Percentiles rank a stretch among this genome's conserved stretches.
phyloP scores from a whole-genome alignment of 2,329 filamentous ascomycete species.

The Zymoseptoria passerinii region DNA sequence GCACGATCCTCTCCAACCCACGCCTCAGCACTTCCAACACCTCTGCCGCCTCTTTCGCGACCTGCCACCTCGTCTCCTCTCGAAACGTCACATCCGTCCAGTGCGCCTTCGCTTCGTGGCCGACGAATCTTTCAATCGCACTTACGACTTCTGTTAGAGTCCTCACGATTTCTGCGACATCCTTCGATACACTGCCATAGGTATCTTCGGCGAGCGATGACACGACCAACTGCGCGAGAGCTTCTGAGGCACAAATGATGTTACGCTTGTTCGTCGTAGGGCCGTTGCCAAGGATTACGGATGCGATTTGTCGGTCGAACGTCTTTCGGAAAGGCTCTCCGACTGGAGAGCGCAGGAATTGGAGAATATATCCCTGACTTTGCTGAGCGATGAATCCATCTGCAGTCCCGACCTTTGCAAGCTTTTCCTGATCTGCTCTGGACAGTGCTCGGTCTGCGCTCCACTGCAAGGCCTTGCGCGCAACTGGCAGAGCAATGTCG shows the following conservation, averaged over 20 bases:
- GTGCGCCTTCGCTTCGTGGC: conserved; percentile 49
- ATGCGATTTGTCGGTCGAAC: conserved; percentile 56
- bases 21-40: conserved; percentile 57
- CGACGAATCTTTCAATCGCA: conserved; percentile 60
- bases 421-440: conserved; percentile 45
- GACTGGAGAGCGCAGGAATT: conserved; percentile 44
- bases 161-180: conserved; percentile 66
- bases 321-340: conserved; percentile 63
- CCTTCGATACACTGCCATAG: conserved; percentile 77
- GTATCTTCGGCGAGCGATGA: conserved; percentile 71
- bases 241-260: conserved; percentile 61
- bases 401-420: conserved; percentile 28
- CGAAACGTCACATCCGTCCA: conserved; percentile 67
- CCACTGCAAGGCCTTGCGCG: conserved; percentile 28
- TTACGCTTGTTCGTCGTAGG: conserved; percentile 63
- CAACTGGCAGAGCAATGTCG: conserved; percentile 29
- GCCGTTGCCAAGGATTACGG: conserved; percentile 58
- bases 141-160: conserved; percentile 61
- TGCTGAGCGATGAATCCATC: background rate
- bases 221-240: conserved; percentile 56
- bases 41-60: conserved; percentile 58
- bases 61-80: conserved; percentile 35
- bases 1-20: conserved; percentile 57
- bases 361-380: conserved; percentile 30
- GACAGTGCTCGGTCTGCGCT: conserved; percentile 25